Evolutionary conservation across 139 green algal genomes (phyloP), one percentile per base, ranked within the genome.

Genomic region (Tetratostichococcus sp.): DNA sequence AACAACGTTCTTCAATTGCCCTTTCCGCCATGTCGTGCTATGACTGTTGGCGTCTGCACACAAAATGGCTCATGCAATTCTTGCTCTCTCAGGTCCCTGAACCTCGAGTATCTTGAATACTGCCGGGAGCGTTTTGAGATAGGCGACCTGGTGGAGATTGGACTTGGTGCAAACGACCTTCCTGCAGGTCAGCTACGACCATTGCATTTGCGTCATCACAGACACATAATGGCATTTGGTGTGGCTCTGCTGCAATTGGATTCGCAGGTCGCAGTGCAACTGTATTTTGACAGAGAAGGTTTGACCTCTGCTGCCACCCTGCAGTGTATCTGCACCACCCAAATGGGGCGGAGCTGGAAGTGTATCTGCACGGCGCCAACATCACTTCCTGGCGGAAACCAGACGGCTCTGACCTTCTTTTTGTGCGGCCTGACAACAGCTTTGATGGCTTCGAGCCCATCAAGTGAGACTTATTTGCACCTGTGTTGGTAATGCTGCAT

Each of bases 281-380:
- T n/a, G n/a, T n/a, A n/a, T n/a, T 4, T 62, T 62, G 17, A 25
- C 50, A n/a, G 50, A 14, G 39, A 8, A 62, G 11, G 50, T 17
- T 62, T 2, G 2, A 2, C 50, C 14, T 26, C 22, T 26, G 50
- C 19, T 62, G 11, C 50, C 77, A 31, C 66, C 75, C 5, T 74
- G 50, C 26, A 31, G 68, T 72, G 33, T 32, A 33, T 28, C 71
- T 89, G 35, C 33, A 65, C n/a, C 84, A 89, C 65, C 79, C 84
- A 30, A 77, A 43, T 30, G 81, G 81, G 43, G 30, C 71, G 14
- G 32, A 39, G 23, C 69, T 50, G 5, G 35, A 74, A n/a, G 2
- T 88, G 0, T 85, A 81, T 62, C 31, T 87, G 42, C 84, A 87
- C 59, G 84, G 84, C 1, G 78, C 72, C 8, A 62, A 74, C 4